phyloP scores from a whole-genome alignment of 257 asterid species.

The Salvia miltiorrhiza region DNA sequence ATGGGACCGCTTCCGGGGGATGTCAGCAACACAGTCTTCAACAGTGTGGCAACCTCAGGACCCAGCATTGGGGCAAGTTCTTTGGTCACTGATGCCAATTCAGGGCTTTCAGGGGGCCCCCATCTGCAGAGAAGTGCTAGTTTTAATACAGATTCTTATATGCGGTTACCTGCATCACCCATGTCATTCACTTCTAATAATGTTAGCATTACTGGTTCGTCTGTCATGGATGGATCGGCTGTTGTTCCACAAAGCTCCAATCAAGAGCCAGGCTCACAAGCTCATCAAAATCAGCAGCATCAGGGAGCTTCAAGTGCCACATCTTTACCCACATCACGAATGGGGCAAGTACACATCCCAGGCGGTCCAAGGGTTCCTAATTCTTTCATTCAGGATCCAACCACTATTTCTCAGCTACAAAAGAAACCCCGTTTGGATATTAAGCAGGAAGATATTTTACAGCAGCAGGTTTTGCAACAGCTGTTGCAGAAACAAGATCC shows the following conservation, averaged over 20 bases:
- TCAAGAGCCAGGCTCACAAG: constrained; percentile 60
- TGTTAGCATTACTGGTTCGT: constrained; percentile 81
- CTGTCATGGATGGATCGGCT: constrained; percentile 77
- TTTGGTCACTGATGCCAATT: constrained; percentile 94
- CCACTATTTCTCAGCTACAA: constrained; percentile 60
- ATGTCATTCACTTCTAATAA: constrained; percentile 92
- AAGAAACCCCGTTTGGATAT: constrained; percentile 92
- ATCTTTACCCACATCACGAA: constrained; percentile 59
- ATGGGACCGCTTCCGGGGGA: constrained; percentile 59
- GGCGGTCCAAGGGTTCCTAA: constrained; percentile 54
- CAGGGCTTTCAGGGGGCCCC: constrained; percentile 91
- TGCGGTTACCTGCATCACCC: constrained; percentile 97
- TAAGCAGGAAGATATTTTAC: constrained; percentile 83
- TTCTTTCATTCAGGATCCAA: constrained; percentile 69
- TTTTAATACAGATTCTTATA: constrained; percentile 79
- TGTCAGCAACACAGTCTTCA: constrained; percentile 53
- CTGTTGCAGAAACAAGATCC: constrained; percentile 68
- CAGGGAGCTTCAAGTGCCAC: constrained; percentile 85
- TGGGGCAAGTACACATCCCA: constrained; percentile 64
- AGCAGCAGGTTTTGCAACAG: constrained; percentile 85
- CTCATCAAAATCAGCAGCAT: constrained; percentile 59
- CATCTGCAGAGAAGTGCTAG: constrained; percentile 90
- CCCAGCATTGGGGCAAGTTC: constrained; percentile 98
- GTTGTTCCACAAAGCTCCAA: constrained; percentile 62
- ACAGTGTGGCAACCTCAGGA: constrained; percentile 73